Evolutionary conservation across 371 early-diverging fungal species (phyloP).

Genomic region (Mortierella sp.): DNA sequence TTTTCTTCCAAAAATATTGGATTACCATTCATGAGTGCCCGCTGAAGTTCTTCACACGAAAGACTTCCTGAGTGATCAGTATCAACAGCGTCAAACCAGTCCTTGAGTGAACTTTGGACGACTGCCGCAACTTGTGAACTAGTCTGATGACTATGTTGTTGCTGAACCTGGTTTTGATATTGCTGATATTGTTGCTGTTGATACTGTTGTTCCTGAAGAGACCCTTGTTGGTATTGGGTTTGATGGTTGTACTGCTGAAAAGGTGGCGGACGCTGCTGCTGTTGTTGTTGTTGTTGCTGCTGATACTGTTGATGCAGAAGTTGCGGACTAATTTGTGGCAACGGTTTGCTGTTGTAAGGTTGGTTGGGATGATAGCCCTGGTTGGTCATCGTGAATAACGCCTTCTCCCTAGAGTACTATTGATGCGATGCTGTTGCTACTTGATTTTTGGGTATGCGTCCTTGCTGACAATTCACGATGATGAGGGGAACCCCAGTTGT

Average conservation of each 20-base stretch:
- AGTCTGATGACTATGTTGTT: slow-evolving; percentile 24
- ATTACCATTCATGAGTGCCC: slow-evolving; percentile 71
- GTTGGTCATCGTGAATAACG: too few relatives aligned
- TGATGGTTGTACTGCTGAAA: slow-evolving; percentile 44
- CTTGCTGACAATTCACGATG: too few relatives aligned
- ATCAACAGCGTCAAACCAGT: slow-evolving; percentile 52
- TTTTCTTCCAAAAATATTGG: too few relatives aligned
- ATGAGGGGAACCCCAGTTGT: too few relatives aligned
- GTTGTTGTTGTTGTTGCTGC: slow-evolving; percentile 10
- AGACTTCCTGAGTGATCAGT: slow-evolving; percentile 47
- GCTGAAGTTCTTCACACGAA: slow-evolving; percentile 48
- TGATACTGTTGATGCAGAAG: slow-evolving; percentile 28
- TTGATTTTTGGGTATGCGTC: too few relatives aligned
- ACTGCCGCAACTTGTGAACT: slow-evolving; percentile 9
- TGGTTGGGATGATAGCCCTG: slow-evolving; percentile 4
- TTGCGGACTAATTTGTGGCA: slow-evolving; percentile 24
- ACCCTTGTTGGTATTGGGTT: slow-evolving; percentile 29
- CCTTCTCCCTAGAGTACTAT: too few relatives aligned
- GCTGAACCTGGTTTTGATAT: slow-evolving; percentile 38
- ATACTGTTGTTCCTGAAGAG: slow-evolving; percentile 39
- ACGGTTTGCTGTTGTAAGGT: slow-evolving; percentile 27
- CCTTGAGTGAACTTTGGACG: slow-evolving; percentile 34
- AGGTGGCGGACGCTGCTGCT: slow-evolving; percentile 21
- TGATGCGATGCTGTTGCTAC: too few relatives aligned
- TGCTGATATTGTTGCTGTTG: slow-evolving; percentile 48